Evolutionary conservation across 306 rosid genomes (phyloP).

Genomic region (Acacia melanoxylon): DNA sequence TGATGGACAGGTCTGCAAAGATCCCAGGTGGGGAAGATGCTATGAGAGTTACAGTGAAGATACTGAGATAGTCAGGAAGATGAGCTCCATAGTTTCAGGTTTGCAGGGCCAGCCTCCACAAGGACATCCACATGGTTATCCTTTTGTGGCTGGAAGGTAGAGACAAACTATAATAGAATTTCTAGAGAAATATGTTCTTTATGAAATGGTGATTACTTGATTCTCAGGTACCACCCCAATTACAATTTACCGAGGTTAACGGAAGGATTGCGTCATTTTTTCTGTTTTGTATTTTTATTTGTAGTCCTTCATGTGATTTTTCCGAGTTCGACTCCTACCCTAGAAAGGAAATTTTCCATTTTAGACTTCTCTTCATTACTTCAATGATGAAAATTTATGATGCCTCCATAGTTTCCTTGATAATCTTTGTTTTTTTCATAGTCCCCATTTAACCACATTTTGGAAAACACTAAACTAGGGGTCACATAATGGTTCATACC

Average conservation of each 20-base stretch:
- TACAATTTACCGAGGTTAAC: neutral
- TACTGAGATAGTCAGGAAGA: constrained; percentile 73
- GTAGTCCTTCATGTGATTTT: neutral
- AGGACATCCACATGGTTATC: constrained; percentile 73
- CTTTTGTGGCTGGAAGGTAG: constrained; percentile 86
- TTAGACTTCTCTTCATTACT: neutral
- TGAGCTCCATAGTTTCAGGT: constrained; percentile 76
- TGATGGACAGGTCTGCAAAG: constrained; percentile 67
- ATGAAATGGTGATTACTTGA: neutral
- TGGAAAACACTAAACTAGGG: neutral
- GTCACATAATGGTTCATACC: neutral
- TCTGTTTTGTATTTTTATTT: neutral
- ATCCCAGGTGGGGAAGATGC: constrained; percentile 97
- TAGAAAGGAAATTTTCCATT: neutral
- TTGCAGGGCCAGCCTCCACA: constrained; percentile 83
- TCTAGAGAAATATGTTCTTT: neutral
- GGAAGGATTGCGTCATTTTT: neutral
- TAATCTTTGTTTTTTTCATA: neutral
- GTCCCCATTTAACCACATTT: neutral
- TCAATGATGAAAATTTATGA: neutral
- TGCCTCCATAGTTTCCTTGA: neutral
- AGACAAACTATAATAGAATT: constrained; percentile 11
- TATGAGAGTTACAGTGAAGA: constrained; percentile 83
- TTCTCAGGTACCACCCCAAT: neutral
- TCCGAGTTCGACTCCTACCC: neutral